Conservation (phyloP, 2,329 filamentous ascomycete genomes). For the Trichoderma afroharzianum region DNA sequence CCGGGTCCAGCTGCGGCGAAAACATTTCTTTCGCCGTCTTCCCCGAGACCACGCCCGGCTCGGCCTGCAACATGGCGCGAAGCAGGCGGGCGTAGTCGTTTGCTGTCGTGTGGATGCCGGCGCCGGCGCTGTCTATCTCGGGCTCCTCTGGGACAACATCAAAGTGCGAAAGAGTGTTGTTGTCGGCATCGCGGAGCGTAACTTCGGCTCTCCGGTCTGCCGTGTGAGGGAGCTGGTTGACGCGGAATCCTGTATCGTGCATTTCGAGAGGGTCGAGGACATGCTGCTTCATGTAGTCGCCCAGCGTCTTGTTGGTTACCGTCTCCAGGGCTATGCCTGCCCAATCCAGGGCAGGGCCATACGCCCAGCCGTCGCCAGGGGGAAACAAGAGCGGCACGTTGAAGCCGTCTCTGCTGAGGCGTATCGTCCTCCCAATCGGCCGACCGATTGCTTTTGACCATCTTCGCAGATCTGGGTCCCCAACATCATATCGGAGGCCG, state of each 20-base stretch:
- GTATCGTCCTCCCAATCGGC: constrained; percentile 27
- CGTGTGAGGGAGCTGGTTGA: constrained; percentile 25
- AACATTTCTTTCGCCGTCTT: constrained; percentile 36
- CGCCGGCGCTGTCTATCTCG: constrained; percentile 40
- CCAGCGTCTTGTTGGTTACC: constrained; percentile 35
- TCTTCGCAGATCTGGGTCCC: constrained; percentile 36
- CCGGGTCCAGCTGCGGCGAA: constrained; percentile 38
- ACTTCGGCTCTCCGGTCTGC: constrained; percentile 24
- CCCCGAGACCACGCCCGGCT: constrained; percentile 28
- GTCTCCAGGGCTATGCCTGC: constrained; percentile 43
- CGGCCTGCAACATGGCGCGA: constrained; percentile 30
- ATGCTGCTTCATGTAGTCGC: constrained; percentile 35
- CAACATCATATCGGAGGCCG: constrained; percentile 44
- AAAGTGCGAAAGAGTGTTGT: not conserved
- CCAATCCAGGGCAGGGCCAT: constrained; percentile 47
- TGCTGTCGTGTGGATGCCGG: constrained; percentile 41
- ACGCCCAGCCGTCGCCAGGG: constrained; percentile 48
- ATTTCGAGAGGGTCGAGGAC: constrained; percentile 38
- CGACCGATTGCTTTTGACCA: constrained; percentile 39
- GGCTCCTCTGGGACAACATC: constrained; percentile 27
- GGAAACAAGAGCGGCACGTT: constrained; percentile 41
- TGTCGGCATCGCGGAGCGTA: constrained; percentile 23
- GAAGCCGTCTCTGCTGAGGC: constrained; percentile 37
- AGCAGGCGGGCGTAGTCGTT: constrained; percentile 39
- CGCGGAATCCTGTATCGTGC: constrained; percentile 37